Base-by-base conservation (phyloP, 2,329 filamentous ascomycete genomes). In the Nigrospora oryzae region DNA sequence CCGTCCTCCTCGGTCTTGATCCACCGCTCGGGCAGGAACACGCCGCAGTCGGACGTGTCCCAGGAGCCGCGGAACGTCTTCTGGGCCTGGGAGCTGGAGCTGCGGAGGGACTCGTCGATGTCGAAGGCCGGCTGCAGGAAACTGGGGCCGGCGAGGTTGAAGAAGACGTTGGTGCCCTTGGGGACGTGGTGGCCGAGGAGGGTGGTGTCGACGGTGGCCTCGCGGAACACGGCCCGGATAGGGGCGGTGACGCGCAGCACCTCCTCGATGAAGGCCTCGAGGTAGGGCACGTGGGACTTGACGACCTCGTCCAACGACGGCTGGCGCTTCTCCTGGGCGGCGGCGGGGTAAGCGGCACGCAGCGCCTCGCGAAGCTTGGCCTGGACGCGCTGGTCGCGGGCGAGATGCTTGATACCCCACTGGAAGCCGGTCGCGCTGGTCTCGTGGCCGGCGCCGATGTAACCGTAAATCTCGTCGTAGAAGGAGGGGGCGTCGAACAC, bases 21-120 rank as follows among this genome's bases (percentile, higher is more conserved):
- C 49, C 49, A 51, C 4, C 49, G 49, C 41, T 51, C 46, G 14
- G 49, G 49, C 2, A 38, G 14, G 39, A 51, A 51, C 1, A 11
- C 36, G 13, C 30, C 28, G 13, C 44, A 43, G 36, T 44, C 33
- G 14, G 28, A 1, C 12, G 40, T 36, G 30, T 49, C 49, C 49
- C 49, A 51, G 17, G 35, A 11, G 28, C 44, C 35, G 7, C 44
- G 41, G 17, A 36, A 30, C 16, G 37, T 17, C 19, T 43, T 40
- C 35, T 45, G 43, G 4, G 46, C 31, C 41, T 39, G 43, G 33
- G 36, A 41, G 33, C 44, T 38, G n/a, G 48, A 42, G 42, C 49
- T 51, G 14, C 49, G 37, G 13, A 32, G 10, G 8, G 36, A n/a
- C 31, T 51, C 49, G 19, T 46, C 44, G 36, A 51, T 35, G 19